A percentile compares a stretch with the other conserved stretches of the same genome.
Conservation (phyloP, 345 rosid genomes). For the Murraya paniculata region DNA sequence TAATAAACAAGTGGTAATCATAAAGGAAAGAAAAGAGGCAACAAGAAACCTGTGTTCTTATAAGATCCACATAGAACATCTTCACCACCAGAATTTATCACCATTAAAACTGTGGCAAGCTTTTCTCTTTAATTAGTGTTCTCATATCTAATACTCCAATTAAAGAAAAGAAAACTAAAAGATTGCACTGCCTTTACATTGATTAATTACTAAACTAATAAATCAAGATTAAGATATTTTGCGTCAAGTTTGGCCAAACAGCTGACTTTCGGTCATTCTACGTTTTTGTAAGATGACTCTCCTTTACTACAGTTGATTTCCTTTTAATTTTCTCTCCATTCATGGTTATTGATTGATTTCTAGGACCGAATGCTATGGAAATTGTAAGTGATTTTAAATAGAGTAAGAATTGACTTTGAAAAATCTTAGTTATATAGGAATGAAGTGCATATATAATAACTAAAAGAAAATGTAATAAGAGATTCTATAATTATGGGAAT, state of each 20-base stretch:
- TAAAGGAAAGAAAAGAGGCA: slow-evolving; percentile 16
- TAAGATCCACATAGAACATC: neutral
- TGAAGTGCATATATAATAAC: neutral
- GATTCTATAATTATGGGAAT: too few relatives aligned
- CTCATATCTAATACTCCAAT: slow-evolving; percentile 23
- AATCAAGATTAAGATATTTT: neutral
- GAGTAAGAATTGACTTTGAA: neutral
- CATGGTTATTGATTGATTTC: neutral
- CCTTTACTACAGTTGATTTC: neutral
- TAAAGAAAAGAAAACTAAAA: neutral
- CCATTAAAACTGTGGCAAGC: slow-evolving; percentile 19
- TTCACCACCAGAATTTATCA: slow-evolving; percentile 27
- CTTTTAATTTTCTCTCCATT: neutral
- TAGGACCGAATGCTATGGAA: neutral
- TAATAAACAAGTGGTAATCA: slow-evolving; percentile 10
- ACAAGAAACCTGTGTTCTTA: slow-evolving; percentile 15
- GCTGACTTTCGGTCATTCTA: neutral
- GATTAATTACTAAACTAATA: neutral
- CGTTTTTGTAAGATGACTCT: neutral
- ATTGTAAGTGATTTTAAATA: neutral
- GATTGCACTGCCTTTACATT: slow-evolving; percentile 3
- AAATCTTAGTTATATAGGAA: neutral
- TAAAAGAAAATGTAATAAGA: too few relatives aligned
- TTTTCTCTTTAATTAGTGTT: slow-evolving; percentile 12
- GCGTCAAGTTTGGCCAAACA: neutral